A percentile compares a stretch with the other conserved stretches of the same genome.
phyloP scores from a whole-genome alignment of 768 basidiomycete genomes.

The Boletus tomentosulus region DNA sequence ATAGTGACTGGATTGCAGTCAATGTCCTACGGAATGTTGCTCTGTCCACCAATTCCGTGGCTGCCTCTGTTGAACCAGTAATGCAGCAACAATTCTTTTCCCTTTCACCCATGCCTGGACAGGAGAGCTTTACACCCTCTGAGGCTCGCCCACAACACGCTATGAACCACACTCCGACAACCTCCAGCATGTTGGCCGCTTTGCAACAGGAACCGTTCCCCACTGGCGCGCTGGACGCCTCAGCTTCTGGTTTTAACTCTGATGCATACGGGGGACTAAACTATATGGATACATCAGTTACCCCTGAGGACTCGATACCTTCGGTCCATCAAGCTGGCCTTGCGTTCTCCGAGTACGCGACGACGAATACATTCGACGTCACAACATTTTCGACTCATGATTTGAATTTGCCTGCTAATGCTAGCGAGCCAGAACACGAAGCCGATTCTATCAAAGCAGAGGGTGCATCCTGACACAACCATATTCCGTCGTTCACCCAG shows the following conservation, averaged over 20 bases:
- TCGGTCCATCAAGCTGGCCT: constrained; percentile 59
- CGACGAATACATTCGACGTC: constrained; percentile 68
- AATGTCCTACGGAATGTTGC: constrained; percentile 86
- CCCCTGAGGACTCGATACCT: constrained; percentile 61
- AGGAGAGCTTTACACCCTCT: constrained; percentile 68
- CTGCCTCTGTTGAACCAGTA: constrained; percentile 86
- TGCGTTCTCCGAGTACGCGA: constrained; percentile 67
- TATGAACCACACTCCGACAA: constrained; percentile 81
- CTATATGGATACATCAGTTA: constrained; percentile 69
- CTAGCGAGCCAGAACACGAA: constrained; percentile 60
- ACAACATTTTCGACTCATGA: constrained; percentile 64
- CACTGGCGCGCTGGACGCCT: constrained; percentile 59
- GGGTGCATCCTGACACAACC: constrained; percentile 34
- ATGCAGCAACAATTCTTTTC: constrained; percentile 89
- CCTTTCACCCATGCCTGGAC: constrained; percentile 85
- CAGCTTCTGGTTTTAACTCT: constrained; percentile 56
- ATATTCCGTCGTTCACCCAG: constrained; percentile 21
- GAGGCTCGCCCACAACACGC: constrained; percentile 58
- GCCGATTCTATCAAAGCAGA: constrained; percentile 67
- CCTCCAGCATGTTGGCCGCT: constrained; percentile 87
- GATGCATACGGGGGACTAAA: constrained; percentile 68
- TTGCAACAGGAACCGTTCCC: constrained; percentile 75
- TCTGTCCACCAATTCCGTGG: constrained; percentile 85
- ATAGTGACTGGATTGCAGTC: constrained; percentile 87
- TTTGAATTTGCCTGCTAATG: constrained; percentile 51